Evolutionary conservation across 495 filamentous ascomycete genomes (phyloP).

Genomic region (Trichoderma reesei): DNA sequence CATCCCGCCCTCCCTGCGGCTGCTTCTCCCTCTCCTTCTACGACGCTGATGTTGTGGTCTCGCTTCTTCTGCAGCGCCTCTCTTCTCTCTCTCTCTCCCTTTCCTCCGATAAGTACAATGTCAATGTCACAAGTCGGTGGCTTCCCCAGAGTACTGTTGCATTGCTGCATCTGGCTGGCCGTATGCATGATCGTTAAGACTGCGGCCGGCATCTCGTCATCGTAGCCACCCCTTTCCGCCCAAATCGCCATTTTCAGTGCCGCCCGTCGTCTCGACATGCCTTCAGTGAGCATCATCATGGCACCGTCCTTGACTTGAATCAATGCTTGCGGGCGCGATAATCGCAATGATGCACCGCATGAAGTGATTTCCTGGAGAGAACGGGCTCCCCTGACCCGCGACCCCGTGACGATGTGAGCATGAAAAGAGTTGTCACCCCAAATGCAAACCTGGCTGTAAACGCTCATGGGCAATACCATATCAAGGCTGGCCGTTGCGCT

Average conservation of each 20-base stretch:
- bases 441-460: background rate
- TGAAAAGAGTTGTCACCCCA: background rate
- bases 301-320: background rate
- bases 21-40: background rate
- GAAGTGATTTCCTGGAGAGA: background rate
- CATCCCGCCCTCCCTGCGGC: background rate
- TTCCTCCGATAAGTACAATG: no score
- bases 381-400: no score
- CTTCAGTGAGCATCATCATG: background rate
- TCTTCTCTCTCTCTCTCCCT: background rate
- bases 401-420: background rate
- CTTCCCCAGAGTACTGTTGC: background rate
- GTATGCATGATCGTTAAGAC: no score
- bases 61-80: background rate
- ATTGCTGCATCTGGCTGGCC: background rate
- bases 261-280: background rate
- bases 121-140: background rate
- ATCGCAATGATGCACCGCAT: background rate
- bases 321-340: background rate
- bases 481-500: background rate
- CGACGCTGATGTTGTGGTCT: background rate
- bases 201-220: background rate
- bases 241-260: background rate
- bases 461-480: constrained; percentile 1
- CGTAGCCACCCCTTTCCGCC: background rate